Percentiles rank a stretch among this genome's conserved stretches.
These are phyloP conservation scores for Conticribra guillardii DNA, from an alignment of 108 stramenopile genomes.

Conservation along the genomic window DNA sequence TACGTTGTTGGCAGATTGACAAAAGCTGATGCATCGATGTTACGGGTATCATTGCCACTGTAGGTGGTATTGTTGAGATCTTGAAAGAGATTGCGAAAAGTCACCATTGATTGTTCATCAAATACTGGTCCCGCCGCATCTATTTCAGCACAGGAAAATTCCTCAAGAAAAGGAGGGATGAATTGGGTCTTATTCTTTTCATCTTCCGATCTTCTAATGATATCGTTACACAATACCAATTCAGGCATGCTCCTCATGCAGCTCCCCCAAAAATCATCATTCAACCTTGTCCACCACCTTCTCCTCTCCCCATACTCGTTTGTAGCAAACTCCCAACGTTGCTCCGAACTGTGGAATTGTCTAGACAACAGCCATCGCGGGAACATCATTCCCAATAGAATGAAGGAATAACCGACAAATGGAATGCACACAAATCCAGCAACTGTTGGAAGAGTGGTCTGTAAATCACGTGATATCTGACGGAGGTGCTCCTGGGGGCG, in stretches of 20 bases:
- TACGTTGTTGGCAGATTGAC: constrained; percentile 27
- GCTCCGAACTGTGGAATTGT: constrained; percentile 35
- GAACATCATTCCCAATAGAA: constrained; percentile 36
- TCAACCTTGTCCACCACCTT: constrained; percentile 20
- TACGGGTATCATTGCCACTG: neutral
- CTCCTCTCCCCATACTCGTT: constrained; percentile 27
- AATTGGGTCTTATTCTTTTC: neutral
- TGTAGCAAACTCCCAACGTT: constrained; percentile 30
- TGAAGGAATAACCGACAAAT: constrained; percentile 24
- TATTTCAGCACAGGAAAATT: constrained; percentile 1
- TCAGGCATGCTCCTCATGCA: constrained; percentile 19
- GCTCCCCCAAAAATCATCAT: constrained; percentile 40
- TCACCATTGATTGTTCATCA: constrained; percentile 14
- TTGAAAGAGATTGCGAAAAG: constrained; percentile 16
- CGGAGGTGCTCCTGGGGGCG: constrained; percentile 30
- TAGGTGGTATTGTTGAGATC: neutral
- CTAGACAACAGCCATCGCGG: constrained; percentile 39
- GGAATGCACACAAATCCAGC: constrained; percentile 33
- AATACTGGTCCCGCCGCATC: constrained; percentile 37
- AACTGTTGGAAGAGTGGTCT: constrained; percentile 33
- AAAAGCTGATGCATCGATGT: neutral
- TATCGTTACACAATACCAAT: constrained; percentile 7
- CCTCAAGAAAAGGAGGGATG: neutral
- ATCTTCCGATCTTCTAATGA: neutral
- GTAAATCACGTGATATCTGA: constrained; percentile 19